Evolutionary conservation across 257 asterid genomes (phyloP).

Genomic region (Solanum arcanum): DNA sequence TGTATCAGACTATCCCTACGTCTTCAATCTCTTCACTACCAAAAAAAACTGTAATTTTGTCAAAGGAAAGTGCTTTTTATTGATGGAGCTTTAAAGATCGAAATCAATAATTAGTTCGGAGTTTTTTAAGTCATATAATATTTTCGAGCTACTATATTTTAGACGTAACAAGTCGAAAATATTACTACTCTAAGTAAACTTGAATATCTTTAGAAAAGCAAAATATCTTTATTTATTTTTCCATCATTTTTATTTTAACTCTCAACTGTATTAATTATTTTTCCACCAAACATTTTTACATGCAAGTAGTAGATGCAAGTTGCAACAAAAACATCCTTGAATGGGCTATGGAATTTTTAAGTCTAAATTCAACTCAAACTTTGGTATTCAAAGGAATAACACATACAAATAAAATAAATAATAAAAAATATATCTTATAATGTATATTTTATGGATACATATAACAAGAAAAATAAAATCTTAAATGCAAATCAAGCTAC

Average conservation of each 20-base stretch:
- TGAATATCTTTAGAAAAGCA: background rate
- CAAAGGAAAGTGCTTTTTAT: background rate
- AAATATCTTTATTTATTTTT: background rate
- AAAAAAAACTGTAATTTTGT: background rate
- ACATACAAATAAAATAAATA: background rate
- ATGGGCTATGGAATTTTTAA: background rate
- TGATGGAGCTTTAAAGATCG: background rate
- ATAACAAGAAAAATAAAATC: background rate
- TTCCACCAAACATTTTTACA: background rate
- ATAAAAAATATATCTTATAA: background rate
- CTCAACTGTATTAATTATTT: background rate
- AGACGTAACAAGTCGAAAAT: background rate
- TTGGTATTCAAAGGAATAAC: background rate
- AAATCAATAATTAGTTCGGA: background rate
- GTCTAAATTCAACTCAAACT: background rate
- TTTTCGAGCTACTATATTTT: background rate
- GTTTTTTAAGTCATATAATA: background rate
- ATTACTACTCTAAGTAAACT: background rate
- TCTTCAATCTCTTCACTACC: background rate
- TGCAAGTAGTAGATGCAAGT: background rate
- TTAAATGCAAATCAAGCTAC: background rate
- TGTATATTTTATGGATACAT: background rate
- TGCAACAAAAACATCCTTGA: background rate
- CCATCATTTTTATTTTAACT: background rate
- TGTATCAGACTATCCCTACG: fast-evolving